A percentile compares a stretch with the other conserved stretches of the same genome.
phyloP scores from a whole-genome alignment of 257 asterid species.

The Solanum verrucosum region DNA sequence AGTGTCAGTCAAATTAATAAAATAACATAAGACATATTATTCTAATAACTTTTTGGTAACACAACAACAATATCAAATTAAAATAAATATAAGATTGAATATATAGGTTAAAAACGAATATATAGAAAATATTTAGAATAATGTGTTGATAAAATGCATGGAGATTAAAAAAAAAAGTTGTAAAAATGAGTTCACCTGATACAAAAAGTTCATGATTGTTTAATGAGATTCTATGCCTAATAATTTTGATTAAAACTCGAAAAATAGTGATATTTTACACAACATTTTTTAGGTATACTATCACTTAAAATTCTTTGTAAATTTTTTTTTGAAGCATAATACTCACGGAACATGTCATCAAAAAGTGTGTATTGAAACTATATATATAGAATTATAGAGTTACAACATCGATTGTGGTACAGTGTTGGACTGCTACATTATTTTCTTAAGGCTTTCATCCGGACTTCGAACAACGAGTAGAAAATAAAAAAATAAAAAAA shows the following conservation, averaged over 20 bases:
- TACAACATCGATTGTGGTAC: too few species aligned
- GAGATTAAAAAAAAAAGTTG: not conserved
- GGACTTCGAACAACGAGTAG: fast-evolving
- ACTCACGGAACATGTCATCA: not conserved
- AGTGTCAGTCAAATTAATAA: not conserved
- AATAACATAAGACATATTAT: not conserved
- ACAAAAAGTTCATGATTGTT: not conserved
- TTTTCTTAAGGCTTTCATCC: too few species aligned
- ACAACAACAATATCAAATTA: not conserved
- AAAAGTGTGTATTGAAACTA: not conserved
- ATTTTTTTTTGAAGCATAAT: too few species aligned
- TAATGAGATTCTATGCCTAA: not conserved
- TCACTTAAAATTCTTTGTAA: too few species aligned
- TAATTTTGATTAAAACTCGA: not conserved
- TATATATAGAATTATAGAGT: too few species aligned
- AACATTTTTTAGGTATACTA: too few species aligned
- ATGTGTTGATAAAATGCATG: not conserved
- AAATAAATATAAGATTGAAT: not conserved
- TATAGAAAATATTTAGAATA: not conserved
- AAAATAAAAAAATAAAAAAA: too few species aligned
- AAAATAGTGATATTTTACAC: too few species aligned
- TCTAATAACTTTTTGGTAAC: not conserved
- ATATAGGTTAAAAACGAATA: not conserved
- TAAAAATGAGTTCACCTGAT: not conserved
- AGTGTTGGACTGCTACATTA: too few species aligned